These are phyloP conservation scores for Ceratocystis huliohia DNA, from an alignment of 2,329 filamentous ascomycete genomes.

Conservation along the genomic window DNA sequence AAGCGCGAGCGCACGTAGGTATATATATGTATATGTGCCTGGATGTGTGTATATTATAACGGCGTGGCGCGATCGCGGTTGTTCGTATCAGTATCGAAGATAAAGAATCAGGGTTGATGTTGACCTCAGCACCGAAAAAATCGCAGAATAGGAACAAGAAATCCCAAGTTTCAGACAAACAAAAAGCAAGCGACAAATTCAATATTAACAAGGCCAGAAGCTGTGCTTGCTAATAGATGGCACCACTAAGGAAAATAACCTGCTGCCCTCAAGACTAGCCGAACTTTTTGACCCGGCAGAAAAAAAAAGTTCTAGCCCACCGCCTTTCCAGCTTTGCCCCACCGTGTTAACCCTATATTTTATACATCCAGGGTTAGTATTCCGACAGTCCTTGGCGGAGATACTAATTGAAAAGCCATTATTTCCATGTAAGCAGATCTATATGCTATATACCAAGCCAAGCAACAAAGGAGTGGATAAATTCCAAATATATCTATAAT, in stretches of 20 bases:
- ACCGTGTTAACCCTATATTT: background rate
- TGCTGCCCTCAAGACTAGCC: background rate
- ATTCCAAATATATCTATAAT: background rate
- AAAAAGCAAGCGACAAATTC: no score
- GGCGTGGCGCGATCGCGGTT: background rate
- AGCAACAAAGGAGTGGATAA: background rate
- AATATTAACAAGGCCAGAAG: no score
- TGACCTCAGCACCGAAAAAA: background rate
- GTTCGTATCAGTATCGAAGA: background rate
- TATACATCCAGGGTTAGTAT: background rate
- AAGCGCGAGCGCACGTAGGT: background rate
- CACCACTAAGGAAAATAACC: background rate
- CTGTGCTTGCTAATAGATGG: no score
- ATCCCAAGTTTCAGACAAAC: no score
- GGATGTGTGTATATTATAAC: background rate
- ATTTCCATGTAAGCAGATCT: background rate
- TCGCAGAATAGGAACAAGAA: no score
- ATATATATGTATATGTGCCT: background rate
- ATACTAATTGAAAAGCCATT: background rate
- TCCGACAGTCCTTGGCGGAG: background rate
- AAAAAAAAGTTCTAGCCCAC: conserved; percentile 20
- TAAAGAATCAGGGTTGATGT: background rate
- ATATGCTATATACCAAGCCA: background rate
- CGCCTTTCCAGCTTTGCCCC: conserved; percentile 12
- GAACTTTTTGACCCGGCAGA: conserved; percentile 19